A percentile compares a stretch with the other conserved stretches of the same genome.
These are phyloP conservation scores for Cardamine resedifolia DNA, from an alignment of 345 rosid species.

Conservation along the genomic window DNA sequence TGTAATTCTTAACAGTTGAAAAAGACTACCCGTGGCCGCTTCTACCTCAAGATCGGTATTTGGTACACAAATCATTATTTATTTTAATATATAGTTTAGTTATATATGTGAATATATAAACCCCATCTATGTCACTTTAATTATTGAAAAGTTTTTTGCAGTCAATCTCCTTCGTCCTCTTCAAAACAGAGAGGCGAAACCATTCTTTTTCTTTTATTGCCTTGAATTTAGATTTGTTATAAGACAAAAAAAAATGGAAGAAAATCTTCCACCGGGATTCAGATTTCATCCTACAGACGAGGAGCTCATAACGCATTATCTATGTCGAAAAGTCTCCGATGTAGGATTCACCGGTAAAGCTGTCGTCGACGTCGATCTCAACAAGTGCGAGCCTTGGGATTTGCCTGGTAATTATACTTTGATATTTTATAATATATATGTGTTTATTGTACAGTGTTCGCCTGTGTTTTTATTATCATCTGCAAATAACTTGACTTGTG, in stretches of 20 bases:
- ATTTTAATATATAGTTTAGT: conserved; percentile 22
- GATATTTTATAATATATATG: neutral
- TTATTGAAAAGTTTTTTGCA: conserved; percentile 30
- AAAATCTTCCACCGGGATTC: conserved; percentile 93
- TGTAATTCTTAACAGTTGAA: conserved; percentile 55
- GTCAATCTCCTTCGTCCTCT: conserved; percentile 23
- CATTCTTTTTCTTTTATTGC: conserved; percentile 4
- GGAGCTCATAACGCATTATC: conserved; percentile 86
- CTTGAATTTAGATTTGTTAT: neutral
- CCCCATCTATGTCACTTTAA: conserved; percentile 39
- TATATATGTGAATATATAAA: conserved; percentile 30
- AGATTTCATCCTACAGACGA: conserved; percentile 98
- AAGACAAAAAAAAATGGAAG: conserved; percentile 52
- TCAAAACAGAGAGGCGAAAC: conserved; percentile 6
- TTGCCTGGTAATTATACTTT: conserved; percentile 66
- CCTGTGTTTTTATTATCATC: neutral
- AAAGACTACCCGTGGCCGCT: conserved; percentile 43
- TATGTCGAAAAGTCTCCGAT: conserved; percentile 66
- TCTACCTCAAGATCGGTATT: conserved; percentile 51
- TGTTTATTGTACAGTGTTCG: neutral
- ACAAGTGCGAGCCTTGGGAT: conserved; percentile 98
- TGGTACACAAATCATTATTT: conserved; percentile 31
- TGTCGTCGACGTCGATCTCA: conserved; percentile 91
- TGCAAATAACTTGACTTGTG: neutral
- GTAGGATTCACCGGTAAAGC: conserved; percentile 69